Evolutionary conservation across 2,329 filamentous ascomycete species (phyloP), one percentile per base, ranked within the genome.

Genomic region (Ramularia collo-cygni): DNA sequence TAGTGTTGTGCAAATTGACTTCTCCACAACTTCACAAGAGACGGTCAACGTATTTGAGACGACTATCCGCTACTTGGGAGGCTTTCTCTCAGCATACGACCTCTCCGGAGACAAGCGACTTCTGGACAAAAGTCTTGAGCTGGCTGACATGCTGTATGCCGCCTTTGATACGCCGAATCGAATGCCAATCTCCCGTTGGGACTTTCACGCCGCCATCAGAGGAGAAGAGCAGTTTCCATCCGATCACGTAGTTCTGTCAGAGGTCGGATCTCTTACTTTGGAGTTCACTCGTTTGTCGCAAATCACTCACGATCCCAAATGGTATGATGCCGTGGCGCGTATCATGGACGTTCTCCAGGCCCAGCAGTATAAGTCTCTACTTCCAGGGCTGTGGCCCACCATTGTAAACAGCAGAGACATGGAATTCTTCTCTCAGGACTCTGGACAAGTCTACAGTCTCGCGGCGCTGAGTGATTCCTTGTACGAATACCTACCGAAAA

Each of bases 31-130:
- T 0, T 60, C 60, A 4, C 52, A 62, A 29, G 57, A 63, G 4
- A 65, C 72, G 21, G 74, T 84, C 48, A 83, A 81, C 46, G 65
- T 83, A 0, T 85, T 85, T 45, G 81, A 85, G 61, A 83, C 79
- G 1, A 83, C 74, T 8, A 85, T 85, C 42, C 74, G 81, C 29
- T 85, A 85, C 54, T 69, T 85, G 0, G 81, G 81, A 10, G 81
- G 81, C 1, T 70, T 85, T 39, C 54, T 85, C 40, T 74, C 76
- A n/a, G 81, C 81, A 1, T 83, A 83, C 55, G 81, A 85, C 54
- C 59, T 85, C 15, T 83, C 77, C 51, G 69, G 69, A 39, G 46
- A 54, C 28, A 64, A 71, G 42, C 64, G 66, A n/a, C 59, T 84
- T 38, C 64, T 84, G 28, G 63, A 63, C 28, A 83, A 84, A 58